Base-by-base conservation (phyloP, 495 filamentous ascomycete genomes). In the Aspergillus heteromorphus region DNA sequence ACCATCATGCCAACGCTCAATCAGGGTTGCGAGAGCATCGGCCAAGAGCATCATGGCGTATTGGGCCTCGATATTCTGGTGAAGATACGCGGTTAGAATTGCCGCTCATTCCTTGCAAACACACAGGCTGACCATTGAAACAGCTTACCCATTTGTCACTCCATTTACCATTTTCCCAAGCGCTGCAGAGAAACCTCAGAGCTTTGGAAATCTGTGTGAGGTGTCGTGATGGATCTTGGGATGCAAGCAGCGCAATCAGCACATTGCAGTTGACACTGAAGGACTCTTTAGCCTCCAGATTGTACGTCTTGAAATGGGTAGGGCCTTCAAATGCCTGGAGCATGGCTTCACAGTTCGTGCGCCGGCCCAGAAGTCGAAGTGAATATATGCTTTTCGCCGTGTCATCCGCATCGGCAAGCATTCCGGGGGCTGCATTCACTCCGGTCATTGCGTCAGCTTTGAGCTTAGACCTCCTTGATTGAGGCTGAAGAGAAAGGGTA, bases 191-290 rank as follows among this genome's bases (percentile, higher is more conserved):
- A 47, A 66, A 72, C 21, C 34, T 47, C 23, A 57, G 38, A 8
- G 56, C 48, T 30, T 60, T 66, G 9, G 30, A 16, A 16, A 66
- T 59, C 23, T 64, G 55, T 2, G 38, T 0, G 14, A 48, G 49
- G 21, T 49, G 18, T 34, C 13, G 21, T n/a, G 21, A 29, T 17
- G 47, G 64, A 65, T 48, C 36, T 27, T 23, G 51, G 40, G 17
- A 59, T 47, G 29, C 40, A 49, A 74, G 52, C 8, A 78, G 55
- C 9, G 72, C 69, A 31, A 64, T 52, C 6, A 78, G 59, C 5
- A 73, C 66, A 57, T 74, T 74, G 57, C 74, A 77, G 49, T 78
- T 78, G 9, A 73, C 70, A 13, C 65, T 27, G 34, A 76, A 69
- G 38, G 64, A 74, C 6, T 69, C 58, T 43, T 70, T 68, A 8